Conservation (phyloP, 2,329 filamentous ascomycete species). For the Aulographum hederae region DNA sequence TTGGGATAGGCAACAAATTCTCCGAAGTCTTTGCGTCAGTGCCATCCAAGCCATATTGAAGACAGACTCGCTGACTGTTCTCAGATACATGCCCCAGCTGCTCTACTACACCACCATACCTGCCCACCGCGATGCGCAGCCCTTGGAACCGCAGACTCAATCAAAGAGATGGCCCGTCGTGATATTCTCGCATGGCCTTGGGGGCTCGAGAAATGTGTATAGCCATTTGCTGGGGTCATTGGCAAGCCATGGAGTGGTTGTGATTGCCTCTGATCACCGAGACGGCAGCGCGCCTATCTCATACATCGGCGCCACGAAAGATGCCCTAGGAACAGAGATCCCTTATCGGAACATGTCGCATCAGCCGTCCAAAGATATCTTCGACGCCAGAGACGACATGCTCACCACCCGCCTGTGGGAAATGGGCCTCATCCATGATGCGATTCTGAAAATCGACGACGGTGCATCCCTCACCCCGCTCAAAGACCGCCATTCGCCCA, state of each 20-base stretch:
- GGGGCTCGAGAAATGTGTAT: conserved; percentile 66
- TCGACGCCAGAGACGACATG: conserved; percentile 50
- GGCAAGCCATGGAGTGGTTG: conserved; percentile 64
- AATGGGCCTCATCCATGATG: conserved; percentile 50
- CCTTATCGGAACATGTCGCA: conserved; percentile 36
- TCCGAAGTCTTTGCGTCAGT: conserved; percentile 20
- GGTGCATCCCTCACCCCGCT: conserved; percentile 14
- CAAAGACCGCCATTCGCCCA: conserved; percentile 1
- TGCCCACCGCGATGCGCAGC: conserved; percentile 49
- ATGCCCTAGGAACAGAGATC: conserved; percentile 20
- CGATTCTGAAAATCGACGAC: conserved; percentile 35
- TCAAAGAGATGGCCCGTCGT: conserved; percentile 57
- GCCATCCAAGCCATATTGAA: background rate
- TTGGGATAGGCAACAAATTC: conserved; percentile 42
- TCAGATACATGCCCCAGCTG: conserved; percentile 38
- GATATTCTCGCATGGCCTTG: conserved; percentile 74
- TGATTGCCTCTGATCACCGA: conserved; percentile 66
- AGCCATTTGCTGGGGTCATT: conserved; percentile 66
- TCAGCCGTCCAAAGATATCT: conserved; percentile 44
- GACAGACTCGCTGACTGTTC: background rate
- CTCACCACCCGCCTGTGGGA: conserved; percentile 65
- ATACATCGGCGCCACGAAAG: conserved; percentile 43
- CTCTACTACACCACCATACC: conserved; percentile 59
- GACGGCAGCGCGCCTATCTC: conserved; percentile 66
- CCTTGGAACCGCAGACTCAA: conserved; percentile 30